Conservation (phyloP, 495 filamentous ascomycete species). For the Penicillium egyptiacum region DNA sequence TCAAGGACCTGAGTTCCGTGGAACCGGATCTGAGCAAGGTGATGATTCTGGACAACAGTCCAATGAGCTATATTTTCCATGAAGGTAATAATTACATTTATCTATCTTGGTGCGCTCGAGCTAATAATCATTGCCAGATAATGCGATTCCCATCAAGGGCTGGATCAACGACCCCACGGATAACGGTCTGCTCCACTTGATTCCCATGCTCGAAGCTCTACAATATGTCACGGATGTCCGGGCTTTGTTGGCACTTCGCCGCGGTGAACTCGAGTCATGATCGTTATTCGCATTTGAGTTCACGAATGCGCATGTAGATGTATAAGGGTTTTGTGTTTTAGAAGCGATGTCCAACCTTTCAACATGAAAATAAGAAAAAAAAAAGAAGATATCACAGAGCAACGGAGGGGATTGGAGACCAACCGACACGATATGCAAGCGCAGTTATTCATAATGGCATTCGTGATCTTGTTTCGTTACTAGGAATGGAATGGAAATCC, state of each 20-base stretch:
- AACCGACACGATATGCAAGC: constrained; percentile 7
- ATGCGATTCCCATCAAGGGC: constrained; percentile 39
- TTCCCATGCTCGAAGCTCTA: constrained; percentile 91
- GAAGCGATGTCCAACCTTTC: constrained; percentile 18
- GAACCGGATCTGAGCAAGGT: constrained; percentile 96
- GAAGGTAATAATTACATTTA: constrained; percentile 61
- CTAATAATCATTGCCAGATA: constrained; percentile 26
- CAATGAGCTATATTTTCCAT: constrained; percentile 97
- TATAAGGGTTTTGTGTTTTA: constrained; percentile 24
- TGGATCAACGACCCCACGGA: constrained; percentile 56
- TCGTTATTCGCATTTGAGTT: constrained; percentile 13
- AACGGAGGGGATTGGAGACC: not conserved
- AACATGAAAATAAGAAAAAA: constrained; percentile 14
- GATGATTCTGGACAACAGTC: constrained; percentile 98
- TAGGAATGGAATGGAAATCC: constrained; percentile 7
- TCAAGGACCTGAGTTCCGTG: constrained; percentile 94
- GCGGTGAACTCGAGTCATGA: constrained; percentile 67
- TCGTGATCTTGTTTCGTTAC: not conserved
- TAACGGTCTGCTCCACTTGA: constrained; percentile 86
- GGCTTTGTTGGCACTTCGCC: constrained; percentile 79
- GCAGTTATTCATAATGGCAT: constrained; percentile 14
- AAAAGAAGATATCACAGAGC: not conserved
- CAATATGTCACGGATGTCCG: constrained; percentile 96
- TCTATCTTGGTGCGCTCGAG: constrained; percentile 8
- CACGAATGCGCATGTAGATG: constrained; percentile 23